A percentile compares a stretch with the other conserved stretches of the same genome.
Evolutionary conservation across 129 eudicot species (phyloP).

Genomic region (Dittrichia graveolens): DNA sequence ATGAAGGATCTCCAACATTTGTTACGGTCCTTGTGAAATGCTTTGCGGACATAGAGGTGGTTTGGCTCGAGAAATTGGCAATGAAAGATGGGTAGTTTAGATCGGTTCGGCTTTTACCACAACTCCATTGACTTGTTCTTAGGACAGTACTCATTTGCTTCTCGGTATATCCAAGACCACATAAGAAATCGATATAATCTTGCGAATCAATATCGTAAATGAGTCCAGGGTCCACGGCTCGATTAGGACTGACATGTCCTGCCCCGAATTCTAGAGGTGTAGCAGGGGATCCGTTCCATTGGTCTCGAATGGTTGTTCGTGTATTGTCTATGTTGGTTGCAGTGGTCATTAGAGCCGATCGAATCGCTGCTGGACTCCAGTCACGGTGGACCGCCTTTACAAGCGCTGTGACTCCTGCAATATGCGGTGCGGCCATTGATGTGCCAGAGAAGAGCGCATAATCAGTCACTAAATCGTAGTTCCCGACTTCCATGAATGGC

Average conservation of each 20-base stretch:
- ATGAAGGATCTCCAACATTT: slow-evolving; percentile 35
- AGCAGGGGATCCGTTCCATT: slow-evolving; percentile 10
- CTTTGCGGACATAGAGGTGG: not conserved
- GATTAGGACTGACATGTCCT: slow-evolving; percentile 43
- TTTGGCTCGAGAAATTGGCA: slow-evolving; percentile 11
- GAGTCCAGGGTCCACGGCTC: slow-evolving; percentile 47
- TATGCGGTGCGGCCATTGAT: slow-evolving; percentile 64
- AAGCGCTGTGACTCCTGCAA: slow-evolving; percentile 47
- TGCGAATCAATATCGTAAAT: slow-evolving; percentile 39
- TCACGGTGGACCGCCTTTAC: slow-evolving; percentile 46
- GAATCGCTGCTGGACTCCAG: slow-evolving; percentile 66
- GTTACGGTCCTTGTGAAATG: slow-evolving; percentile 29
- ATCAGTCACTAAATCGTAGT: slow-evolving; percentile 32
- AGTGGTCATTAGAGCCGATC: slow-evolving; percentile 58
- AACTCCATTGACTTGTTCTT: slow-evolving; percentile 31
- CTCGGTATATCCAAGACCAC: slow-evolving; percentile 33
- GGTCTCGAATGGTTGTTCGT: slow-evolving; percentile 18
- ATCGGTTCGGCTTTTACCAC: slow-evolving; percentile 19
- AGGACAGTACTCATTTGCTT: slow-evolving; percentile 35
- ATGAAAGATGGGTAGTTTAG: slow-evolving; percentile 52
- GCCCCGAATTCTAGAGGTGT: slow-evolving; percentile 45
- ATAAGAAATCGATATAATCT: slow-evolving; percentile 42
- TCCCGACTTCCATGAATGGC: slow-evolving; percentile 28
- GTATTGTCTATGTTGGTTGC: slow-evolving; percentile 43
- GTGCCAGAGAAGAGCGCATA: slow-evolving; percentile 45